Evolutionary conservation across 2,329 filamentous ascomycete genomes (phyloP).

Genomic region (Hymenotorrendiella dingleyae): DNA sequence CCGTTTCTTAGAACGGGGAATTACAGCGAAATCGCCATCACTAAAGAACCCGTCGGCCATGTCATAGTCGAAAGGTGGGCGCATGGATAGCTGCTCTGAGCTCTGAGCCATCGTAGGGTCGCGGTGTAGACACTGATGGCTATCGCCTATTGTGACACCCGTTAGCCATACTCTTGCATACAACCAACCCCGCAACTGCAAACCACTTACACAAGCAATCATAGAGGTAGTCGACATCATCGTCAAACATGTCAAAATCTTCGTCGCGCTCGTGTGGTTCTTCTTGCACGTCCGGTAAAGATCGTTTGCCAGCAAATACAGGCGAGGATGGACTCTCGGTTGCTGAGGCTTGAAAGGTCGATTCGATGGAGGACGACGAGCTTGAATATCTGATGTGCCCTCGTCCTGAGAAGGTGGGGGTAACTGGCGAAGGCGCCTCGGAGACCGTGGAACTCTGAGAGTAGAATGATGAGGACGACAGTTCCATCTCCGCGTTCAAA

Average conservation of each 20-base stretch:
- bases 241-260: conserved; percentile 44
- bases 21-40: conserved; percentile 50
- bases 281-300: conserved; percentile 77
- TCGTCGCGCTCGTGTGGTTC: conserved; percentile 69
- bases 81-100: conserved; percentile 34
- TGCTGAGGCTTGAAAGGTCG: conserved; percentile 41
- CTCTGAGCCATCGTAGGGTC: conserved; percentile 31
- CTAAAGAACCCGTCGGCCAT: conserved; percentile 55
- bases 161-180: conserved; percentile 12
- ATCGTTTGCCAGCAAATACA: conserved; percentile 51
- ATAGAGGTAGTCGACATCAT: conserved; percentile 45
- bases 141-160: conserved; percentile 46
- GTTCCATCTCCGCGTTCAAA: conserved; percentile 27
- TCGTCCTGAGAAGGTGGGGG: conserved; percentile 59
- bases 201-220: conserved; percentile 67
- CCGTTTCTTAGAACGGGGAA: conserved; percentile 49
- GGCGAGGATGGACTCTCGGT: conserved; percentile 55
- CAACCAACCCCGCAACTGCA: not conserved
- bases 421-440: conserved; percentile 63
- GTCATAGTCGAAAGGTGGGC: conserved; percentile 56
- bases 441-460: conserved; percentile 49
- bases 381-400: conserved; percentile 63
- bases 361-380: conserved; percentile 72
- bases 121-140: conserved; percentile 51
- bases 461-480: conserved; percentile 23